Percentiles rank a stretch among this genome's conserved stretches.
Conservation (phyloP, 2,329 filamentous ascomycete genomes). For the Diplodia sapinea region DNA sequence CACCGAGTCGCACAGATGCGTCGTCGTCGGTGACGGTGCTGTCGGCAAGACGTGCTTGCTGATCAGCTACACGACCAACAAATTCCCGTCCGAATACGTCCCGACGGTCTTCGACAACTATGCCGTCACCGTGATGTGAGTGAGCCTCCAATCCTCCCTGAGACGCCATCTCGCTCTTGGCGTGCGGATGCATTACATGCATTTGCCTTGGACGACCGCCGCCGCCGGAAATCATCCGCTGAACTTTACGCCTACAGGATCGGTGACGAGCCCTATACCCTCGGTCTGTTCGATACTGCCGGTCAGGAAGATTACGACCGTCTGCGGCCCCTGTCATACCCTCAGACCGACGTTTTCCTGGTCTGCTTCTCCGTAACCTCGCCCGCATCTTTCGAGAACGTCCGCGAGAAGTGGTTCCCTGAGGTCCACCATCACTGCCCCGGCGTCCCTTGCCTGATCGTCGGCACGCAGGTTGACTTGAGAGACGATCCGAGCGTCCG, state of each 20-base stretch:
- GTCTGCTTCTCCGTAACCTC: constrained; percentile 99
- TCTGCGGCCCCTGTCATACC: constrained; percentile 93
- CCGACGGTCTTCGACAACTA: constrained; percentile 99
- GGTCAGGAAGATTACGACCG: constrained; percentile 99
- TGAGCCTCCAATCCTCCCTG: constrained; percentile 17
- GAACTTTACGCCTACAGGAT: constrained; percentile 69
- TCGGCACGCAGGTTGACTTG: constrained; percentile 96
- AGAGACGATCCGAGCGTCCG: constrained; percentile 84
- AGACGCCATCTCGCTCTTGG: constrained; percentile 13
- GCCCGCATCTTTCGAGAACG: constrained; percentile 98
- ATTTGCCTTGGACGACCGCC: background rate
- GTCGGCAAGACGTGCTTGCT: constrained; percentile 99
- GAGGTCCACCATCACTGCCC: constrained; percentile 99
- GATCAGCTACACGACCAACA: constrained; percentile 99
- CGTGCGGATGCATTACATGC: constrained; percentile 4
- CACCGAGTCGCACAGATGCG: constrained; percentile 69
- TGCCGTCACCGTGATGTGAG: constrained; percentile 96
- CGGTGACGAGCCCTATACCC: constrained; percentile 96
- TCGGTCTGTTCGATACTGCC: constrained; percentile 97
- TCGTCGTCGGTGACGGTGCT: constrained; percentile 98
- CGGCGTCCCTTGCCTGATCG: constrained; percentile 95
- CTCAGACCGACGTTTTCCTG: constrained; percentile 97
- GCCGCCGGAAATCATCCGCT: constrained; percentile 16
- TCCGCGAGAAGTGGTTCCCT: constrained; percentile 98
- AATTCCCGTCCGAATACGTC: constrained; percentile 99